These are phyloP conservation scores for Stentor coeruleus DNA, from an alignment of 73 alveolate genomes.

Conservation along the genomic window DNA sequence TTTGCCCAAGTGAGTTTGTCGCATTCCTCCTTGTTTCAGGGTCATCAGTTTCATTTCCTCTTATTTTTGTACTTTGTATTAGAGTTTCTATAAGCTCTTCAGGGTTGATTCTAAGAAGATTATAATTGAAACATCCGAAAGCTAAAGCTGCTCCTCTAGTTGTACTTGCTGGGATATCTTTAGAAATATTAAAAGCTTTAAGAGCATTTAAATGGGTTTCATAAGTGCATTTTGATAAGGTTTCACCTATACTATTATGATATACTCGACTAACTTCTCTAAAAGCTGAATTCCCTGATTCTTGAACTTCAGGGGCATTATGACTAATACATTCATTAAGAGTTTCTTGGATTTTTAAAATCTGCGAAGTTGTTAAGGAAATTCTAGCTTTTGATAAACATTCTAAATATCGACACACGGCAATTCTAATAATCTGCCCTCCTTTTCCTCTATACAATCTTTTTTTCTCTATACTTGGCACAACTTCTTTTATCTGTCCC, in stretches of 20 bases:
- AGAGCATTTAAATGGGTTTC: conserved; percentile 40
- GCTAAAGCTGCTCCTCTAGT: conserved; percentile 87
- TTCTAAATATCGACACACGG: conserved; percentile 78
- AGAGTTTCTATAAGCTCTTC: conserved; percentile 42
- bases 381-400: conserved; percentile 64
- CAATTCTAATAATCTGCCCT: conserved; percentile 93
- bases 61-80: conserved; percentile 17
- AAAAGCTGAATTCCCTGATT: conserved; percentile 69
- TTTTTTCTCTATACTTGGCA: conserved; percentile 67
- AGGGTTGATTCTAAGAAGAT: conserved; percentile 35
- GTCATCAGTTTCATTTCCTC: conserved; percentile 36
- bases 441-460: conserved; percentile 96
- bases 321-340: conserved; percentile 76
- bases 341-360: conserved; percentile 47
- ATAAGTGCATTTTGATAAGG: conserved; percentile 37
- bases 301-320: conserved; percentile 75
- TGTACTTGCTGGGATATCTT: conserved; percentile 59
- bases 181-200: conserved; percentile 61
- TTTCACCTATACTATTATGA: conserved; percentile 42
- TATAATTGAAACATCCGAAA: conserved; percentile 62
- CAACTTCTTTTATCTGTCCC: conserved; percentile 37
- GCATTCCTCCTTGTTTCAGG: conserved; percentile 85
- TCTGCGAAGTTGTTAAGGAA: conserved; percentile 52
- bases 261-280: conserved; percentile 56
- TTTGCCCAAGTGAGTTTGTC: conserved; percentile 49